Evolutionary conservation across 139 green algal species (phyloP).

Genomic region (Volvox africanus): DNA sequence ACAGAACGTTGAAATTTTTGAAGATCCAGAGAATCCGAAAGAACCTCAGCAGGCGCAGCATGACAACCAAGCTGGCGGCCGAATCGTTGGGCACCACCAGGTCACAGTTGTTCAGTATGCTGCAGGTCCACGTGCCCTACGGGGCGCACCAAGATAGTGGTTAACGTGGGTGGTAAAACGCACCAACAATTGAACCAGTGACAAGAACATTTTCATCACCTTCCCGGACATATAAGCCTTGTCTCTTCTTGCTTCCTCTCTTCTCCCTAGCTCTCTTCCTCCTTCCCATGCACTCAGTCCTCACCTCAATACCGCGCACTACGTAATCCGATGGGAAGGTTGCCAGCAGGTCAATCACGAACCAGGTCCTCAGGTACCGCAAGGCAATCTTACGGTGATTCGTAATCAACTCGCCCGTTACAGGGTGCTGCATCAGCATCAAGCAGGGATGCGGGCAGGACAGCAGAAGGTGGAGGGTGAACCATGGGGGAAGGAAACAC

Average conservation of each 20-base stretch:
- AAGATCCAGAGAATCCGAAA: constrained; percentile 73
- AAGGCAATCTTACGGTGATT: constrained; percentile 54
- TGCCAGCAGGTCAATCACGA: constrained; percentile 72
- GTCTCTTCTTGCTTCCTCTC: too few relatives aligned
- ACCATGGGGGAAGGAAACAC: too few relatives aligned
- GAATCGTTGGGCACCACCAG: constrained; percentile 21
- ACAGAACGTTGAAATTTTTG: constrained; percentile 70
- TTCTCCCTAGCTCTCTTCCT: too few relatives aligned
- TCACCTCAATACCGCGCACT: constrained; percentile 62
- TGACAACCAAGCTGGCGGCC: constrained; percentile 40
- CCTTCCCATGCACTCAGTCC: background rate
- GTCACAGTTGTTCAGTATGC: constrained; percentile 50
- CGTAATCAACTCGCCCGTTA: constrained; percentile 60
- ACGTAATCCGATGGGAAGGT: constrained; percentile 75
- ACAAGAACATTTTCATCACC: too few relatives aligned
- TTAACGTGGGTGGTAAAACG: too few relatives aligned
- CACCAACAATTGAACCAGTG: too few relatives aligned
- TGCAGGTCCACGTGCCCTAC: constrained; percentile 67
- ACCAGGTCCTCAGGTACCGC: constrained; percentile 67
- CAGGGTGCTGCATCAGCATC: constrained; percentile 46
- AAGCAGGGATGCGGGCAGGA: background rate
- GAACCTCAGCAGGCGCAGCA: constrained; percentile 64
- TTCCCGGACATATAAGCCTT: too few relatives aligned
- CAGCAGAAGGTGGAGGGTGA: too few relatives aligned
- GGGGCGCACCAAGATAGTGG: too few relatives aligned